Evolutionary conservation across 805 yeast genomes (phyloP), one percentile per base, ranked within the genome.

Genomic region (Nakazawaea populi): DNA sequence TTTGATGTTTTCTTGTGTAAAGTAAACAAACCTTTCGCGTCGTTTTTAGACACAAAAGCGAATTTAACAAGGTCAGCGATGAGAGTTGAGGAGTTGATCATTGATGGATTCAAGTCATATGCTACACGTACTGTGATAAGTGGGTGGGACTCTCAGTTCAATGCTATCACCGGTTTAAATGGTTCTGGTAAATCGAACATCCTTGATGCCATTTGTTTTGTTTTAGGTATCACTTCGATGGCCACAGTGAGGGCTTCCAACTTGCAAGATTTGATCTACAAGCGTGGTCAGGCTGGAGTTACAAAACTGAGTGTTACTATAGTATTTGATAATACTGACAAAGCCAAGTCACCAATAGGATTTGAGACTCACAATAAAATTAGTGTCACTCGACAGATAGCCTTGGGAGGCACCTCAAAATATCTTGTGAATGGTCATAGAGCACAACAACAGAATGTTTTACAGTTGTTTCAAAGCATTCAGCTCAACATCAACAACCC

Each of bases 131-230:
- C 99, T 1, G 97, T 91, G 32, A 88, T 94, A 34, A 80, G 96
- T 1, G 87, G 84, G 30, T 95, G 99, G 99, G 99, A 94, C 67
- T 79, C 88, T 1, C 96, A 87, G 68, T 95, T 94, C 70, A 94
- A 95, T 69, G 97, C 98, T 60, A 92, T 94, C 64, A 95, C 99
- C 0, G 99, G 99, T 6, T 75, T 94, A 46, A 94, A 94, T 65
- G 99, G 99, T 8, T 89, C 97, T 0, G 99, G 99, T 5, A 94
- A 94, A 63, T 92, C 98, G 27, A 94, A 94, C 65, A 91, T 94
- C 52, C 74, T 94, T 42, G 99, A 94, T 68, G 96, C 99, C 51
- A 92, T 94, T 52, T 94, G 99, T 69, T 94, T 94, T 68, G 99
- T 95, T n/a, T 74, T 94, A 35, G 99, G 99, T 50, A 91, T 94